A percentile compares a stretch with the other conserved stretches of the same genome.
Evolutionary conservation across 371 early-diverging fungal genomes (phyloP).

Genomic region (Haplosporangium sp.): DNA sequence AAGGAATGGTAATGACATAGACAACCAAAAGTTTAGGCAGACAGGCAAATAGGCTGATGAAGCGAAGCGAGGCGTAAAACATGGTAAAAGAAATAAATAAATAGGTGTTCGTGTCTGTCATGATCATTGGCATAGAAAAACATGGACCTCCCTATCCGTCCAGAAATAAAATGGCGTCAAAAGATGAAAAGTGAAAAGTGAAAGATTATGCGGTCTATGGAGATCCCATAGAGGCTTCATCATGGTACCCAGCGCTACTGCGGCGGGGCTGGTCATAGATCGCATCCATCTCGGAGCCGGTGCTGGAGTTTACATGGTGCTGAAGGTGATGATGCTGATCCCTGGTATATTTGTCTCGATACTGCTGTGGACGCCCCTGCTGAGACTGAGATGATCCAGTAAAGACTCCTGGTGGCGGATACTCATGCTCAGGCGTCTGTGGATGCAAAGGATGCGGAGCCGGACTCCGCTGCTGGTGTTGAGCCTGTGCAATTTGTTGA

Average conservation of each 20-base stretch:
- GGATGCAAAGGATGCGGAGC: background rate
- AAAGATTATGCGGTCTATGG: constrained; percentile 4
- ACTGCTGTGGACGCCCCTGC: constrained; percentile 1
- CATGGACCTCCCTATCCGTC: too few species aligned
- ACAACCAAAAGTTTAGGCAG: too few species aligned
- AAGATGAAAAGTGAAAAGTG: background rate
- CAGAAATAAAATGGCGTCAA: background rate
- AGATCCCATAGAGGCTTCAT: constrained; percentile 27
- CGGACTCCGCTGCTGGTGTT: constrained; percentile 7
- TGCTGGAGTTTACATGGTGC: too few species aligned
- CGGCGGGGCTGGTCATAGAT: constrained; percentile 7
- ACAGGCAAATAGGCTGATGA: too few species aligned
- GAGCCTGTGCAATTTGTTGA: constrained; percentile 4
- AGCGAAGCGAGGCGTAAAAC: too few species aligned
- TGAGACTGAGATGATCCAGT: background rate
- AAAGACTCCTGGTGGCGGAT: constrained; percentile 7
- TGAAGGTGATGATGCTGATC: background rate
- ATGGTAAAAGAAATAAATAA: too few species aligned
- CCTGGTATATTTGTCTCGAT: constrained; percentile 7
- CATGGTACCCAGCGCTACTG: constrained; percentile 13
- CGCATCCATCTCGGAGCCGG: constrained; percentile 20
- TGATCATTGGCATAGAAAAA: too few species aligned
- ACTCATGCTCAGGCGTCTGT: constrained; percentile 14
- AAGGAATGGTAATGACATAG: too few species aligned
- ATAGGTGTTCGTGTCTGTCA: too few species aligned